These are phyloP conservation scores for Marvania coccoides DNA, from an alignment of 139 green algal genomes.

Conservation along the genomic window DNA sequence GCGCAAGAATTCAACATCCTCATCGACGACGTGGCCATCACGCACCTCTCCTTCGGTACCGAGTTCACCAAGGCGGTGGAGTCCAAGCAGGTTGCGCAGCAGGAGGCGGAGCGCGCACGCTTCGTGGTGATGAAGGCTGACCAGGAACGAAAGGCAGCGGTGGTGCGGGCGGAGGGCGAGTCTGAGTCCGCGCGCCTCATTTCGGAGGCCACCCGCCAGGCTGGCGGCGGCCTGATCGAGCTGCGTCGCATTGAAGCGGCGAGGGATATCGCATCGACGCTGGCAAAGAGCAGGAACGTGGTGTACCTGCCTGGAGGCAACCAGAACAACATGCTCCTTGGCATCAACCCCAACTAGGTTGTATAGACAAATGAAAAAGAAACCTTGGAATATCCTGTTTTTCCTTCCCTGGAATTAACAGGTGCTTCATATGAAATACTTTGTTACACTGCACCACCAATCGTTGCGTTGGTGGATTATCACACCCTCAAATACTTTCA, in stretches of 20 bases:
- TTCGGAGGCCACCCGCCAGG: conserved; percentile 84
- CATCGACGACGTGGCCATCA: conserved; percentile 98
- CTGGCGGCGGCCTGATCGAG: conserved; percentile 88
- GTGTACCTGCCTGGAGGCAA: conserved; percentile 84
- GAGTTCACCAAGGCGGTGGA: conserved; percentile 97
- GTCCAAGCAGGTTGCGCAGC: conserved; percentile 96
- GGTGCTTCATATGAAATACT: too few species aligned
- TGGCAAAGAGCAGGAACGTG: conserved; percentile 86
- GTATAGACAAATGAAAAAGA: too few species aligned
- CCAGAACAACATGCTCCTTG: conserved; percentile 78
- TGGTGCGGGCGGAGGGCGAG: conserved; percentile 96
- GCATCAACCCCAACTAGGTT: conserved; percentile 41
- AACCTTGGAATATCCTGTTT: too few species aligned
- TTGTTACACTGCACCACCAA: too few species aligned
- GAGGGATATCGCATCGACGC: conserved; percentile 87
- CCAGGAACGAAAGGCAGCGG: conserved; percentile 81
- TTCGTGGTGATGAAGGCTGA: conserved; percentile 93
- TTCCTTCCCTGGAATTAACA: too few species aligned
- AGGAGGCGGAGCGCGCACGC: conserved; percentile 94
- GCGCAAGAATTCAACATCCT: conserved; percentile 96
- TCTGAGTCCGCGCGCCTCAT: conserved; percentile 89
- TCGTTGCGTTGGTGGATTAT: too few species aligned
- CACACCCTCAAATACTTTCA: too few species aligned
- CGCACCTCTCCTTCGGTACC: conserved; percentile 91
- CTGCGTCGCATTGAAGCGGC: conserved; percentile 96